phyloP scores from a whole-genome alignment of 768 basidiomycete genomes.

The Phlebiopsis flavidoalba region DNA sequence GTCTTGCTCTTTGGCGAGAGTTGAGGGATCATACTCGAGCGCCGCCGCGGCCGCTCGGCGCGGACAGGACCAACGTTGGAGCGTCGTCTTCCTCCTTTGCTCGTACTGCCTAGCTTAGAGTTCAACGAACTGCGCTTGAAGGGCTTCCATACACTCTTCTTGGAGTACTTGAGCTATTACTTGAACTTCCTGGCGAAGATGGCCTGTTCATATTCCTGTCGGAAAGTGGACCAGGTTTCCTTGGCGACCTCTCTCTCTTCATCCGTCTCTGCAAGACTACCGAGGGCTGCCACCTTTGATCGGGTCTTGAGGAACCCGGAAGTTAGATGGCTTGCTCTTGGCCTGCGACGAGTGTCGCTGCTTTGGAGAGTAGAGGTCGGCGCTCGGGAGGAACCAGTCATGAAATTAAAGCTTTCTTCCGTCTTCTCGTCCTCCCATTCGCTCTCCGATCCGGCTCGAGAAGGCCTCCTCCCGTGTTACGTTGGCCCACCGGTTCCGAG shows the following conservation, averaged over 20 bases:
- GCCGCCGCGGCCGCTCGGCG: constrained; percentile 63
- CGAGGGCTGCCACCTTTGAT: constrained; percentile 40
- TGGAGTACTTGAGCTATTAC: constrained; percentile 20
- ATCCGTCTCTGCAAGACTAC: constrained; percentile 69
- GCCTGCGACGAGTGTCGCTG: constrained; percentile 32
- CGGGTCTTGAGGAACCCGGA: constrained; percentile 59
- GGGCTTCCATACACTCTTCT: constrained; percentile 32
- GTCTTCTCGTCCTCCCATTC: constrained; percentile 91
- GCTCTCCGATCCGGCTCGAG: constrained; percentile 58
- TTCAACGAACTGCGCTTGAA: constrained; percentile 46
- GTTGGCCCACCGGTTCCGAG: constrained; percentile 8
- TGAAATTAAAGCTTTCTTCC: constrained; percentile 63
- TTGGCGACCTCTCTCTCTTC: constrained; percentile 41
- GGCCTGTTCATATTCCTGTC: constrained; percentile 62
- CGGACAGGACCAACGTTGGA: constrained; percentile 78
- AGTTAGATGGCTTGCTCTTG: constrained; percentile 65
- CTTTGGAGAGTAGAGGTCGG: constrained; percentile 1
- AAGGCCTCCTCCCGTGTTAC: constrained; percentile 18
- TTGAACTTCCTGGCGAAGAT: constrained; percentile 26
- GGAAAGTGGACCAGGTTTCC: constrained; percentile 40
- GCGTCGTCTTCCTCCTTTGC: constrained; percentile 46
- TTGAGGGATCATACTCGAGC: constrained; percentile 80
- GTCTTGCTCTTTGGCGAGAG: constrained; percentile 44
- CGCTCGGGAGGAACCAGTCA: constrained; percentile 23
- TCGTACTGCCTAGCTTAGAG: constrained; percentile 29